Percentiles rank a stretch among this genome's conserved stretches.
These are phyloP conservation scores for Ligustrum vulgare DNA, from an alignment of 257 asterid species.

Conservation along the genomic window DNA sequence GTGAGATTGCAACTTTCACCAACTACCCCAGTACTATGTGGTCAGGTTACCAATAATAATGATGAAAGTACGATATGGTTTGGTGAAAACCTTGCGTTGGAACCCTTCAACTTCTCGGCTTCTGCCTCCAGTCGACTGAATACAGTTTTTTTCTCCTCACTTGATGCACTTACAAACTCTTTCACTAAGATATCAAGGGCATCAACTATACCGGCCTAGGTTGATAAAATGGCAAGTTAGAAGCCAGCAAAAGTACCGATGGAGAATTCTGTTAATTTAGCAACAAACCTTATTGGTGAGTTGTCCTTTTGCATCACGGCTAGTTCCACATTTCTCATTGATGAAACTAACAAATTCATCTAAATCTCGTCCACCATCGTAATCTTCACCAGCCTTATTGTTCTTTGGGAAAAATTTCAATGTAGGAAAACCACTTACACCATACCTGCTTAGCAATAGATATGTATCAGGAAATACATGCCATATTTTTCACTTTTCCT, in stretches of 20 bases:
- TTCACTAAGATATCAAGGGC: conserved; percentile 62
- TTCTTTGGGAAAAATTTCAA: conserved; percentile 89
- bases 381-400: conserved; percentile 93
- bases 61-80: not conserved
- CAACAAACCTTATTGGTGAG: conserved; percentile 64
- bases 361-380: conserved; percentile 66
- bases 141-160: conserved; percentile 60
- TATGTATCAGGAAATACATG: conserved; percentile 13
- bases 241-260: conserved; percentile 9
- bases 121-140: conserved; percentile 67
- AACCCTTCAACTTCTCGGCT: conserved; percentile 69
- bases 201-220: conserved; percentile 82
- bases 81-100: conserved; percentile 59
- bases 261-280: conserved; percentile 14
- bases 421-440: conserved; percentile 63
- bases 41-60: not conserved
- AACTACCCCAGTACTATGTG: not conserved
- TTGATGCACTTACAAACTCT: conserved; percentile 59
- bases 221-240: conserved; percentile 20
- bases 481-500: not conserved
- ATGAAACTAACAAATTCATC: conserved; percentile 78
- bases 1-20: not conserved
- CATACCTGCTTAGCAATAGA: conserved; percentile 38
- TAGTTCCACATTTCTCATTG: conserved; percentile 84
- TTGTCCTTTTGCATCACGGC: conserved; percentile 84